Conservation (phyloP, 2,329 filamentous ascomycete genomes). For the Curvularia verruculosa region DNA sequence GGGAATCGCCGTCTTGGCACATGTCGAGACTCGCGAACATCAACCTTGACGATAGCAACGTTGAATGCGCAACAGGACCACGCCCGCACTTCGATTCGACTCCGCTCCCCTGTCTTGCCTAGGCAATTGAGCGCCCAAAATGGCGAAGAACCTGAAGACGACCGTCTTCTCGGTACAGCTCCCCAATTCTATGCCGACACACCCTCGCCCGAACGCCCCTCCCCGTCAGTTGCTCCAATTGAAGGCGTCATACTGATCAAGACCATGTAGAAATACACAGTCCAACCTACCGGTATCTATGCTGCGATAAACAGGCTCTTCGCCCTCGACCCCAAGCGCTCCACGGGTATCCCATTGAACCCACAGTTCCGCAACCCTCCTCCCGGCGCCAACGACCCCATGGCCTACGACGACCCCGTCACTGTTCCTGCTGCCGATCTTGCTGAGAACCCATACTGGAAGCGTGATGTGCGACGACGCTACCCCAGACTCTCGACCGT, state of each 20-base stretch:
- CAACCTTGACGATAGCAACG: constrained; percentile 31
- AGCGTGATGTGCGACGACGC: constrained; percentile 82
- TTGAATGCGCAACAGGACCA: constrained; percentile 25
- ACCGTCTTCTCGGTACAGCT: constrained; percentile 37
- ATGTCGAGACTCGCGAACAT: constrained; percentile 33
- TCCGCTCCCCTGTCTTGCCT: constrained; percentile 22
- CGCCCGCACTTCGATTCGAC: constrained; percentile 32
- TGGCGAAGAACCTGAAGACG: constrained; percentile 41
- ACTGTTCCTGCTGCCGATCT: constrained; percentile 85
- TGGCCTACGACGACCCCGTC: constrained; percentile 78
- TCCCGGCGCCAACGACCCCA: constrained; percentile 73
- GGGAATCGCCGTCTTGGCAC: constrained; percentile 34
- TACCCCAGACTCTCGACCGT: constrained; percentile 84
- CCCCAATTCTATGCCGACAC: constrained; percentile 6
- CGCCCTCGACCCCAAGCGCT: constrained; percentile 84
- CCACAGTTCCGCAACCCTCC: constrained; percentile 88
- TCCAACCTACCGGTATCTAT: constrained; percentile 90
- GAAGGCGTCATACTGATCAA: constrained; percentile 20
- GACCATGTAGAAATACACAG: constrained; percentile 81
- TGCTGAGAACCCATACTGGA: constrained; percentile 94
- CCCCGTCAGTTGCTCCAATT: neutral
- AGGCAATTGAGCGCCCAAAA: constrained; percentile 27
- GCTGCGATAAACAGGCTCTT: constrained; percentile 78
- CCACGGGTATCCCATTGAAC: constrained; percentile 90
- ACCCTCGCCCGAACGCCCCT: constrained; percentile 17